Evolutionary conservation across 192 early-diverging fungal genomes (phyloP), one percentile per base, ranked within the genome.

Genomic region (Coemansia biformis): DNA sequence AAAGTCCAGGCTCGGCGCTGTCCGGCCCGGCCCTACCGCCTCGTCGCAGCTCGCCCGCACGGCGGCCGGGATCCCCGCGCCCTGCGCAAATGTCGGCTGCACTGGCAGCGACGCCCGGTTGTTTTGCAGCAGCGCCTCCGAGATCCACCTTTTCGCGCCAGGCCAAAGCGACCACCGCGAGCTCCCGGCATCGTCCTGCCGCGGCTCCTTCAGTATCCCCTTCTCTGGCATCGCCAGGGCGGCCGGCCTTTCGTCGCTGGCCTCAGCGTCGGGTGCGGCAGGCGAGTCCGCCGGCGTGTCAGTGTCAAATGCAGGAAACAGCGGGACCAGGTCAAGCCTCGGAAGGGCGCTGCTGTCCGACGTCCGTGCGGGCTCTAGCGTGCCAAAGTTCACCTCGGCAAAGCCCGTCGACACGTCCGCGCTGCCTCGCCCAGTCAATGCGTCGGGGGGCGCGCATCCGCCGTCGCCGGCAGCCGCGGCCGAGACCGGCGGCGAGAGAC

Each of bases 111-210:
- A 19, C 34, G 40, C 33, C 23, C 32, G 38, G 48, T 41, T 31
- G 23, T 30, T 19, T 21, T 34, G 32, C 22, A 14, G 61, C 18
- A 55, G 33, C 14, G 56, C 40, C 28, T 42, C 62, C 3, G 57
- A 43, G 32, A 72, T 57, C 68, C 68, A 72, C 40, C 59, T 63
- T 43, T 64, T 72, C 24, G 68, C 68, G 21, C 68, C 62, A 16
- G 61, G 61, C 62, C 61, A 72, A 14, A 72, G 38, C 29, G 68
- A 72, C 68, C 68, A 72, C 37, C 56, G 51, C 22, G 68, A 60
- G 30, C 57, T 38, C 21, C 19, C 45, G 19, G 49, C 26, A 19
- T 61, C 57, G n/a, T 59, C 61, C 18, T 49, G 36, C 44, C 59
- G 64, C 16, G 74, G 51, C 35, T 40, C 43, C 40, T 76, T 76